phyloP scores from a whole-genome alignment of 805 yeast species.

The Ogataea naganishii region DNA sequence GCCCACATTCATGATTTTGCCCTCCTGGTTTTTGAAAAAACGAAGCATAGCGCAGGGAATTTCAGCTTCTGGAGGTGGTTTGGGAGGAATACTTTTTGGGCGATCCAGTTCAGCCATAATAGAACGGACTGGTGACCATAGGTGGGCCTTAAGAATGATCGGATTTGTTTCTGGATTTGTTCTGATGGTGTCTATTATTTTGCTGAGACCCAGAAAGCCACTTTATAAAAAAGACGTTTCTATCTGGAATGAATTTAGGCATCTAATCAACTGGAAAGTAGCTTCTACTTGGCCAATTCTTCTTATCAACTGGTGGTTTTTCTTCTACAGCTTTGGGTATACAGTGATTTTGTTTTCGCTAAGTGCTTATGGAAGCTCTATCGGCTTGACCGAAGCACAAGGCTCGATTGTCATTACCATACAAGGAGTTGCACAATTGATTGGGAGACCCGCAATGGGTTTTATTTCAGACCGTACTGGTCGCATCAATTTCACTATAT shows the following conservation, averaged over 20 bases:
- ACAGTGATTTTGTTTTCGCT: conserved; percentile 35
- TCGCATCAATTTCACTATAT: conserved; percentile 34
- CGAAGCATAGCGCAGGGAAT: conserved; percentile 41
- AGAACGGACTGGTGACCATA: conserved; percentile 29
- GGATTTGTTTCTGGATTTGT: conserved; percentile 23
- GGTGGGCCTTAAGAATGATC: conserved; percentile 38
- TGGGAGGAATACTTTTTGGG: conserved; percentile 42
- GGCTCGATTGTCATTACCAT: conserved; percentile 39
- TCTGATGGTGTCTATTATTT: conserved; percentile 10
- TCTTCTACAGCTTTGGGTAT: conserved; percentile 19
- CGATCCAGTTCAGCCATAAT: conserved; percentile 34
- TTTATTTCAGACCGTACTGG: conserved; percentile 37
- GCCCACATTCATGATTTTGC: conserved; percentile 26
- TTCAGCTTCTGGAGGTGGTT: conserved; percentile 41
- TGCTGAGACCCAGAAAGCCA: conserved; percentile 14
- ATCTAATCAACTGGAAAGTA: no score
- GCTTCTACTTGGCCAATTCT: no score
- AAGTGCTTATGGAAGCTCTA: conserved; percentile 36
- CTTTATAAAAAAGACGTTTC: conserved; percentile 12
- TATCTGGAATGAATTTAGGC: conserved; percentile 11
- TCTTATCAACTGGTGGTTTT: conserved; percentile 14
- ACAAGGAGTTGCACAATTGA: conserved; percentile 35
- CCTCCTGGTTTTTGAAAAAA: conserved; percentile 40
- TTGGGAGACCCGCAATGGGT: conserved; percentile 46
- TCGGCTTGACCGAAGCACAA: conserved; percentile 37